phyloP scores from a whole-genome alignment of 768 basidiomycete genomes.

The Amanita rimosa region DNA sequence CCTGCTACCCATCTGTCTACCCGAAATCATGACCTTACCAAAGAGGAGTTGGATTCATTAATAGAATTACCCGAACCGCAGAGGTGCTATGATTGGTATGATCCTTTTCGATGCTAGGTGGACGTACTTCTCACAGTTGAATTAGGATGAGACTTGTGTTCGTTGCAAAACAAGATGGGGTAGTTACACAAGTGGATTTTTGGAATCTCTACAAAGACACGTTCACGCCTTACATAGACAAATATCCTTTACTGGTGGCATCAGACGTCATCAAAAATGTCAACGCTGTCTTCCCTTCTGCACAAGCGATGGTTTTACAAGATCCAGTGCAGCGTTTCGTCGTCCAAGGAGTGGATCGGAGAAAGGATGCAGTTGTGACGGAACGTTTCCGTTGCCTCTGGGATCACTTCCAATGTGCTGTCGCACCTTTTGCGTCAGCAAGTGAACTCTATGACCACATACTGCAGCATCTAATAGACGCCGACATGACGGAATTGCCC shows the following conservation, averaged over 20 bases:
- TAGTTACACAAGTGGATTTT: constrained; percentile 89
- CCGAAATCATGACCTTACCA: constrained; percentile 55
- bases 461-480: constrained; percentile 39
- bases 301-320: constrained; percentile 77
- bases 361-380: constrained; percentile 42
- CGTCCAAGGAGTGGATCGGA: constrained; percentile 74
- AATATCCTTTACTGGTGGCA: constrained; percentile 60
- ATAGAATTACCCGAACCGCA: constrained; percentile 58
- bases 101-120: constrained; percentile 1
- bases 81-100: constrained; percentile 75
- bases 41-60: constrained; percentile 55
- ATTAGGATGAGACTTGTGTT: constrained; percentile 90
- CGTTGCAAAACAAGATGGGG: constrained; percentile 58
- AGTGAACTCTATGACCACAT: constrained; percentile 70
- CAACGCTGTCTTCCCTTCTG: constrained; percentile 72
- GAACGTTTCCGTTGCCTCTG: constrained; percentile 73
- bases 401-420: constrained; percentile 49
- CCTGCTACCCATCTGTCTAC: constrained; percentile 36
- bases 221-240: constrained; percentile 51
- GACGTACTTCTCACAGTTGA: neutral
- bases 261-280: constrained; percentile 95
- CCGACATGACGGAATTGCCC: constrained; percentile 30
- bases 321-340: constrained; percentile 71
- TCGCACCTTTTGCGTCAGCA: constrained; percentile 34
- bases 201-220: constrained; percentile 90